Base-by-base conservation (phyloP, 768 basidiomycete species). In the Tylopilus subfusipes region DNA sequence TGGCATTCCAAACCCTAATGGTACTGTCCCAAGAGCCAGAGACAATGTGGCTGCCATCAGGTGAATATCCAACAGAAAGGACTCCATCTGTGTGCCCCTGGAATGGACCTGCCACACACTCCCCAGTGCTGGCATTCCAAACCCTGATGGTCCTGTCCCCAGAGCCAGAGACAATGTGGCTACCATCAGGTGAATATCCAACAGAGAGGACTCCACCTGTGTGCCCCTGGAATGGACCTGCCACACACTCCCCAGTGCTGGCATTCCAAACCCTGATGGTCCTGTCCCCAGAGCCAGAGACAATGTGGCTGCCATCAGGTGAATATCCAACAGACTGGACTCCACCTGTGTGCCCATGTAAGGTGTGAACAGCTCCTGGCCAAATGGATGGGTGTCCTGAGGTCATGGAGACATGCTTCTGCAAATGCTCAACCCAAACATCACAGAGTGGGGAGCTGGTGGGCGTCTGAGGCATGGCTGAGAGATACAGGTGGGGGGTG, bases 1-100 rank as follows among this genome's bases (percentile, higher is more conserved):
- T 45, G 19, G 42, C 50, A 54, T 65, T 46, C 65, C 63, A 69
- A 14, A 68, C n/a, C 18, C n/a, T 30, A 19, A 39, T 39, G 7
- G 48, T 49, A 2, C 25, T 38, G 24, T 48, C 44, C 18, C 16
- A 2, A 3, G 34, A 36, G 10, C 44, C 44, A 45, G 29, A 45
- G n/a, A 19, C 29, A 30, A 45, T 19, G 19, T 45, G 18, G 2
- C 14, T 36, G 18, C 34, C 34, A 36, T n/a, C 18, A 45, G 44
- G 44, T 19, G 44, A 45, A 36, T 36, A 36, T 13, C 13, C 34
- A 36, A 36, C 18, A 36, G 34, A 36, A 9, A 9, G 16, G 34
- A 36, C 34, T 4, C 5, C 34, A 16, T 36, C 34, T 18, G 14
- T 36, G 18, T 36, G 34, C 8, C 18, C 34, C 34, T 33, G 3